These are phyloP conservation scores for Candida nanaspora DNA, from an alignment of 805 yeast species.

Conservation along the genomic window DNA sequence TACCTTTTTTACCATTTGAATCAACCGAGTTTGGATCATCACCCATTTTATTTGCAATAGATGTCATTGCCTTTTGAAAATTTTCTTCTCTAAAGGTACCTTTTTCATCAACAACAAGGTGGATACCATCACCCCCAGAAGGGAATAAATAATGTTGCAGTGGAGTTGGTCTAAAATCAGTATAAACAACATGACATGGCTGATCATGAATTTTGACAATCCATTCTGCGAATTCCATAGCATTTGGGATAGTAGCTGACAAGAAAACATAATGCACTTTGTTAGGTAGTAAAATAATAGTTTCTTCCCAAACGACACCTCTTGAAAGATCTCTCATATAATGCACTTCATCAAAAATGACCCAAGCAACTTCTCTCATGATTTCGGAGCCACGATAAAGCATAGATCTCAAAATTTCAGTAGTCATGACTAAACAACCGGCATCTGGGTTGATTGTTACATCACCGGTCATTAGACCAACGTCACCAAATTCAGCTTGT, in stretches of 20 bases:
- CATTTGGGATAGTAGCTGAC: conserved; percentile 96
- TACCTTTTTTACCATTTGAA: conserved; percentile 66
- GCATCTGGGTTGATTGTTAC: conserved; percentile 98
- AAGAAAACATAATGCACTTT: conserved; percentile 90
- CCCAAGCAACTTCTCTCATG: conserved; percentile 99
- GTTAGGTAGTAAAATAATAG: conserved; percentile 90
- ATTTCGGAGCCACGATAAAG: conserved; percentile 95
- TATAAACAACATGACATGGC: conserved; percentile 97
- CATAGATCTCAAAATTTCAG: conserved; percentile 96
- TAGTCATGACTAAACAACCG: conserved; percentile 96
- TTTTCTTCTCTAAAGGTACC: conserved; percentile 94
- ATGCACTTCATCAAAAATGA: conserved; percentile 95
- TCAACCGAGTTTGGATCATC: conserved; percentile 69
- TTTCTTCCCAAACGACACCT: conserved; percentile 99
- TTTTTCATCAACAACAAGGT: conserved; percentile 95
- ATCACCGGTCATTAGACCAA: conserved; percentile 98
- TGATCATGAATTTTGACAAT: conserved; percentile 89
- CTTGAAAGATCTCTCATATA: conserved; percentile 97
- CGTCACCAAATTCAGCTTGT: conserved; percentile 90
- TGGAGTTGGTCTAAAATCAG: conserved; percentile 98
- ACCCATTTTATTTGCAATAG: conserved; percentile 74
- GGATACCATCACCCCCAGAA: conserved; percentile 97
- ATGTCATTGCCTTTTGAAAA: conserved; percentile 97
- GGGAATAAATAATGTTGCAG: conserved; percentile 96
- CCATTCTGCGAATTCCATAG: conserved; percentile 99